Evolutionary conservation across 805 yeast genomes (phyloP).

Genomic region (Zygotorulaspora danielsina): DNA sequence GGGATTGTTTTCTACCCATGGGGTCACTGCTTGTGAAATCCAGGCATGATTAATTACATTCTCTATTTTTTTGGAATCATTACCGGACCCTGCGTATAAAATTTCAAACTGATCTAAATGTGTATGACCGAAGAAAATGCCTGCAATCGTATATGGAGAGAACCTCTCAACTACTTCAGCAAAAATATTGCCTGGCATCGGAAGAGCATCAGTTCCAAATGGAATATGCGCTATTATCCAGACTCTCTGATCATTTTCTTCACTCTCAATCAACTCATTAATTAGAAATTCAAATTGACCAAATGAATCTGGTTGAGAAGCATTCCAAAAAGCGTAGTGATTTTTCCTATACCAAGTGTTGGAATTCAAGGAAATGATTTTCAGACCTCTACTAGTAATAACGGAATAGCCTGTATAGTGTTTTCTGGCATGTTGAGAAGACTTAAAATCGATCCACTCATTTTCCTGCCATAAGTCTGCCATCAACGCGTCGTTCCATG

Average conservation of each 20-base stretch:
- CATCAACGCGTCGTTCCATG: constrained; percentile 48
- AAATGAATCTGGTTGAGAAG: constrained; percentile 53
- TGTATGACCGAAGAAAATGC: constrained; percentile 66
- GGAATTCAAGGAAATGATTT: constrained; percentile 59
- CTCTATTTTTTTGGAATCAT: constrained; percentile 40
- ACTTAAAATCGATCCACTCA: constrained; percentile 41
- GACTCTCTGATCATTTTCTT: constrained; percentile 54
- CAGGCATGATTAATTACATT: constrained; percentile 54
- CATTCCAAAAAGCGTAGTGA: constrained; percentile 50
- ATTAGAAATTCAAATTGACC: constrained; percentile 60
- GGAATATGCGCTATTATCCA: constrained; percentile 74
- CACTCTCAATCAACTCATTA: constrained; percentile 57
- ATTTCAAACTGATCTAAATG: constrained; percentile 65
- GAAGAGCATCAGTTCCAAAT: constrained; percentile 54
- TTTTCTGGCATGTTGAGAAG: constrained; percentile 36
- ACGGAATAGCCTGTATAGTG: constrained; percentile 63
- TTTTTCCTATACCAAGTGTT: constrained; percentile 65
- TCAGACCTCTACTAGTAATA: constrained; percentile 52
- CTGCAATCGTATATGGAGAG: constrained; percentile 65
- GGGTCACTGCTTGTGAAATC: constrained; percentile 64
- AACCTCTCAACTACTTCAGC: constrained; percentile 59
- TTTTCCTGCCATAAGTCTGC: constrained; percentile 46
- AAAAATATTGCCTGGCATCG: constrained; percentile 54
- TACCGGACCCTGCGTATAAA: constrained; percentile 47
- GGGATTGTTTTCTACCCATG: constrained; percentile 57